Conservation (phyloP, 1,284 basidiomycete species). For the Rhodotorula sp. region DNA sequence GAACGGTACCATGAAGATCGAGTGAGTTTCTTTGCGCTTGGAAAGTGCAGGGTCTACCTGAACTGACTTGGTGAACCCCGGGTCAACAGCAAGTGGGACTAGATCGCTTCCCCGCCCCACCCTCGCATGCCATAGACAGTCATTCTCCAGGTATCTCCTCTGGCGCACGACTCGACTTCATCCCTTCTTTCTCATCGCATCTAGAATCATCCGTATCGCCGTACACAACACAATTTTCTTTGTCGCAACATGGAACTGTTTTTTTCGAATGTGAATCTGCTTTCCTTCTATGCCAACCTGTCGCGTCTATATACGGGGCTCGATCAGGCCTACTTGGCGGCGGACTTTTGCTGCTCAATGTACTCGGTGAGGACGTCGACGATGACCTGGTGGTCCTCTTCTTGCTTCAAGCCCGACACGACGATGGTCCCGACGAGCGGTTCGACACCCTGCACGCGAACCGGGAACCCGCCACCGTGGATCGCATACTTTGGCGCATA, state of each 20-base stretch:
- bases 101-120: background rate
- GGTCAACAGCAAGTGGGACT: background rate
- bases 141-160: background rate
- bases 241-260: too few species aligned
- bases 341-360: slow-evolving; percentile 16
- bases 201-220: background rate
- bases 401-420: slow-evolving; percentile 40
- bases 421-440: slow-evolving; percentile 39
- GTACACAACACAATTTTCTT: too few species aligned
- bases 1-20: slow-evolving; percentile 42
- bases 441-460: slow-evolving; percentile 42
- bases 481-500: slow-evolving; percentile 22
- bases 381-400: slow-evolving; percentile 43
- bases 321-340: background rate
- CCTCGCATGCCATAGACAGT: background rate
- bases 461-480: slow-evolving; percentile 43
- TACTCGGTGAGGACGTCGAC: slow-evolving; percentile 36
- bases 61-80: too few species aligned
- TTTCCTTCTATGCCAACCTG: too few species aligned
- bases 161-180: background rate
- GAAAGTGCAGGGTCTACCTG: background rate
- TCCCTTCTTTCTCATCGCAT: background rate
- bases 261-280: too few species aligned
- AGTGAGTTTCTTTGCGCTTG: slow-evolving; percentile 29
- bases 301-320: too few species aligned